phyloP scores from a whole-genome alignment of 371 early-diverging fungal genomes.

The Entomophthora muscae region DNA sequence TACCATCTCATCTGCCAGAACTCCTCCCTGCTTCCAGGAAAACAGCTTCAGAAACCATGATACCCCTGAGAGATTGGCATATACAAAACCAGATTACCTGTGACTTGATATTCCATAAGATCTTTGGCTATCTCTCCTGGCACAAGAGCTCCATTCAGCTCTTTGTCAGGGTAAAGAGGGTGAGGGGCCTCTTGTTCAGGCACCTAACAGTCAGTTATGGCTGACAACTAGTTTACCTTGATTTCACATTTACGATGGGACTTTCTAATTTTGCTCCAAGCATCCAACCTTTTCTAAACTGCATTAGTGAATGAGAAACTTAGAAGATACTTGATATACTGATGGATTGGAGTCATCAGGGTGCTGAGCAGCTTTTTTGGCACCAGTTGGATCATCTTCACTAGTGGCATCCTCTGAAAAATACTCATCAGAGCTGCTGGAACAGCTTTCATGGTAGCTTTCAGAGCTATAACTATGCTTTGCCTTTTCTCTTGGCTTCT shows the following conservation, averaged over 20 bases:
- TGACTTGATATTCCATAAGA: slow-evolving; percentile 86
- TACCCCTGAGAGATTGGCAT: slow-evolving; percentile 23
- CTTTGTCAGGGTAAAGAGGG: slow-evolving; percentile 35
- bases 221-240: not conserved
- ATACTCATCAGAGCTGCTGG: not conserved
- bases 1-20: slow-evolving; percentile 96
- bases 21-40: slow-evolving; percentile 76
- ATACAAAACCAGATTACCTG: slow-evolving; percentile 20
- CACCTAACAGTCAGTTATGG: slow-evolving; percentile 7
- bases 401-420: too few species aligned
- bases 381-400: not conserved
- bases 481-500: too few species aligned
- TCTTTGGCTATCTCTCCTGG: slow-evolving; percentile 73
- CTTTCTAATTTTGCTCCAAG: not conserved
- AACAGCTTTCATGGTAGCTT: not conserved
- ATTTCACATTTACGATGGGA: not conserved
- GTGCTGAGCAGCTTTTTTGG: not conserved
- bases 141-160: slow-evolving; percentile 37
- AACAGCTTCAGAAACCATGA: slow-evolving; percentile 90
- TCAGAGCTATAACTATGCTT: not conserved
- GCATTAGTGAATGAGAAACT: not conserved
- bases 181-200: slow-evolving; percentile 39
- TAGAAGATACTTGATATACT: not conserved
- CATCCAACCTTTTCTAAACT: not conserved
- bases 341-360: not conserved